Evolutionary conservation across 1,139 yeast species (phyloP).

Genomic region (Candida smagusa): DNA sequence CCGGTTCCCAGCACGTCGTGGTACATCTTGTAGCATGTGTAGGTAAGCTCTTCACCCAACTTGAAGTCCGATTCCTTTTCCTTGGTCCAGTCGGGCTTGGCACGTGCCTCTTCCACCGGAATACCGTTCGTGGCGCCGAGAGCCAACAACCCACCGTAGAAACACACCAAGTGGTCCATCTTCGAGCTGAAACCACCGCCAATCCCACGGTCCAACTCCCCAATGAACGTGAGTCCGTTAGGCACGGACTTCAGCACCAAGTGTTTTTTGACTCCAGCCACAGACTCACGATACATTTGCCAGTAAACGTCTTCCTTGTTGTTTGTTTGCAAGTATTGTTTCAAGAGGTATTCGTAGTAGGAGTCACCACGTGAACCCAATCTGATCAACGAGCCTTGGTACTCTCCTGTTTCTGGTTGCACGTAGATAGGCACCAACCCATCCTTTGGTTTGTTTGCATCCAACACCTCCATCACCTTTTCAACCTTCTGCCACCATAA

Average conservation of each 20-base stretch:
- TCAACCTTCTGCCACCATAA: conserved; percentile 80
- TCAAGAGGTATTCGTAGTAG: conserved; percentile 83
- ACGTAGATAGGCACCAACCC: conserved; percentile 85
- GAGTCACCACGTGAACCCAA: conserved; percentile 93
- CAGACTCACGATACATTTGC: conserved; percentile 75
- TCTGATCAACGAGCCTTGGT: conserved; percentile 62
- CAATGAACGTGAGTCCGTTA: conserved; percentile 62
- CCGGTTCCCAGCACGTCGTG: conserved; percentile 67
- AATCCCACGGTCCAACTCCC: conserved; percentile 74
- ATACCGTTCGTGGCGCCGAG: conserved; percentile 85
- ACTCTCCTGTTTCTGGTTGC: conserved; percentile 70
- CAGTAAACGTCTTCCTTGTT: conserved; percentile 59
- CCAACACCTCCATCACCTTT: conserved; percentile 64
- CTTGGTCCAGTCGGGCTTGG: conserved; percentile 33
- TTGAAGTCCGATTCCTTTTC: conserved; percentile 51
- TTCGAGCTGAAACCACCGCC: conserved; percentile 60
- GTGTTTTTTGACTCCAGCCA: conserved; percentile 67
- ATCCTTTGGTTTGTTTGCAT: conserved; percentile 52
- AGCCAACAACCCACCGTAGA: conserved; percentile 87
- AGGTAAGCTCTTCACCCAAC: conserved; percentile 72
- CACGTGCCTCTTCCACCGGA: conserved; percentile 50
- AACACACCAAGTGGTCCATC: conserved; percentile 94
- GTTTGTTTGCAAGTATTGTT: conserved; percentile 80
- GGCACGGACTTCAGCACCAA: conserved; percentile 63
- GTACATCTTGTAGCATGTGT: conserved; percentile 84